A percentile compares a stretch with the other conserved stretches of the same genome.
These are phyloP conservation scores for Baudoinia panamericana DNA, from an alignment of 495 filamentous ascomycete species.

Conservation along the genomic window DNA sequence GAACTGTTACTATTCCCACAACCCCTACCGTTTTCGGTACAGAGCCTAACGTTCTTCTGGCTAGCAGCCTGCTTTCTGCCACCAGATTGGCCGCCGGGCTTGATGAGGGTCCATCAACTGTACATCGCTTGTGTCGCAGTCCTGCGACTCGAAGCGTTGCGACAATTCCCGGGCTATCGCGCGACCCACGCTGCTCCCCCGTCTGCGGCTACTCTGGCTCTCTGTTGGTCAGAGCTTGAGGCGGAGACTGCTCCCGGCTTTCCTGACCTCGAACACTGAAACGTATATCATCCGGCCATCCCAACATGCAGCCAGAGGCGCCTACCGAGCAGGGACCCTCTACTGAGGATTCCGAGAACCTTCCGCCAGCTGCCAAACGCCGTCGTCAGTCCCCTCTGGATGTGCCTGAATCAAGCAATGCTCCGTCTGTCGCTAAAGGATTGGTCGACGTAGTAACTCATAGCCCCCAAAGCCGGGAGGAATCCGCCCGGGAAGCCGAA, in stretches of 20 bases:
- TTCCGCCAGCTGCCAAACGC: neutral
- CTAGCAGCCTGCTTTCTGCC: neutral
- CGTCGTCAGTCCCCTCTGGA: neutral
- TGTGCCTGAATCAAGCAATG: neutral
- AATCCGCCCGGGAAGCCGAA: conserved; percentile 12
- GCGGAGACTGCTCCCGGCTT: conserved; percentile 3
- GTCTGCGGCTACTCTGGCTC: neutral
- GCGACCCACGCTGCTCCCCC: neutral
- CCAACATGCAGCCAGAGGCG: conserved; percentile 7
- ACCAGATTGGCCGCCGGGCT: conserved; percentile 1
- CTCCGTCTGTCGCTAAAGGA: neutral
- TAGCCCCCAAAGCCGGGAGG: conserved; percentile 11
- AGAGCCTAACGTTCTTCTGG: neutral
- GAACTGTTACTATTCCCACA: conserved; percentile 1
- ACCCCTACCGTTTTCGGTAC: neutral
- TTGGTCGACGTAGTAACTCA: neutral
- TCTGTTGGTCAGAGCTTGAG: conserved; percentile 6
- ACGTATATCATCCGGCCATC: conserved; percentile 3
- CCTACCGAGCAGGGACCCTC: conserved; percentile 2
- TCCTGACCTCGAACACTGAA: conserved; percentile 6
- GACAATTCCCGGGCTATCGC: neutral
- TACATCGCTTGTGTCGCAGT: neutral
- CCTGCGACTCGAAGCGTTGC: neutral
- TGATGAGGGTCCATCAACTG: neutral
- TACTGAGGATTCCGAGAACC: neutral